Evolutionary conservation across 139 green algal genomes (phyloP).

Genomic region (Chlorella sp.): DNA sequence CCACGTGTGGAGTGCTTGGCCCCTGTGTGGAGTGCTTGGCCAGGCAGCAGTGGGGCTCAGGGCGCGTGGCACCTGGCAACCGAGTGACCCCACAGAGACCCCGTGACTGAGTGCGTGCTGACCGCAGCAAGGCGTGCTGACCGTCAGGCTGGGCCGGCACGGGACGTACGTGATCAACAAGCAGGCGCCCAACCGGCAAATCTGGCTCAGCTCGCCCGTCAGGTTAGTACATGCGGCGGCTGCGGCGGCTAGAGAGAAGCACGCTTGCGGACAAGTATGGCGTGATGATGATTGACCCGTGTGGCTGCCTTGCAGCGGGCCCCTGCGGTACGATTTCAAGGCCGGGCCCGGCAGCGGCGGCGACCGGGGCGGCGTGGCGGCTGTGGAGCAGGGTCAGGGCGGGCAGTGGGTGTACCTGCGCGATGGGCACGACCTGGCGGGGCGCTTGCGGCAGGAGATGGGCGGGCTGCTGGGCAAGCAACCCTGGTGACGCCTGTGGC

Average conservation of each 20-base stretch:
- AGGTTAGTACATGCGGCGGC: slow-evolving; percentile 19
- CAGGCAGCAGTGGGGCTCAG: background rate
- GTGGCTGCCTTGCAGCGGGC: background rate
- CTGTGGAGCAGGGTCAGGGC: no score
- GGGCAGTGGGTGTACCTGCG: background rate
- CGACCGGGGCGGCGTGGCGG: no score
- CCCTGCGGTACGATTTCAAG: background rate
- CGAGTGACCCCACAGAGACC: no score
- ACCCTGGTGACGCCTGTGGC: background rate
- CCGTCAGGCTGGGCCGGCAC: slow-evolving; percentile 55
- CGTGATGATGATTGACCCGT: background rate
- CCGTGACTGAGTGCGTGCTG: no score
- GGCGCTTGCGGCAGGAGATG: background rate
- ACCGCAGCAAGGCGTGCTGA: slow-evolving; percentile 78
- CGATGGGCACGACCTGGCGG: background rate
- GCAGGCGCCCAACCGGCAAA: slow-evolving; percentile 92
- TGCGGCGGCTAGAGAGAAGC: background rate
- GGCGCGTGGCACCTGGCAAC: background rate
- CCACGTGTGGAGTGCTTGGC: background rate
- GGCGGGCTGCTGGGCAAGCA: background rate
- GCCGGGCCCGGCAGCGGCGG: no score
- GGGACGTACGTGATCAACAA: slow-evolving; percentile 99
- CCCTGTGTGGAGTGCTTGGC: background rate
- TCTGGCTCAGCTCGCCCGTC: slow-evolving; percentile 94
- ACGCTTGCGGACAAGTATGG: background rate